Percentiles rank a stretch among this genome's conserved stretches.
Conservation (phyloP, 2,329 filamentous ascomycete species). For the Drechslerella coelobrocha region DNA sequence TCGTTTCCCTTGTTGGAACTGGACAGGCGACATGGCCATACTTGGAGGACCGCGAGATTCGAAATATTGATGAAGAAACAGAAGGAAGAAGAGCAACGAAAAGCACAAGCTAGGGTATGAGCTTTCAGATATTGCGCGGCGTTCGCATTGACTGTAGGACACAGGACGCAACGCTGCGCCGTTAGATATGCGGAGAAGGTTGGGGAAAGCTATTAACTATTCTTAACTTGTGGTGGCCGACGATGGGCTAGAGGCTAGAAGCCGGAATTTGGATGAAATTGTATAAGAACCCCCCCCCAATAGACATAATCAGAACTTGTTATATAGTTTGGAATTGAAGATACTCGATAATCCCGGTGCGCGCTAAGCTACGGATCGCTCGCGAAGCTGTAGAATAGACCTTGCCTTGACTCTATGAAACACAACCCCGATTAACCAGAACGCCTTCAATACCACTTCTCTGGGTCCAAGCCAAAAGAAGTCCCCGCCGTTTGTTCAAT, state of each 20-base stretch:
- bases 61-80: conserved; percentile 29
- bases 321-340: neutral
- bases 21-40: conserved; percentile 62
- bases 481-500: conserved; percentile 15
- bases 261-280: no score
- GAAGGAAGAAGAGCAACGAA: conserved; percentile 5
- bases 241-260: no score
- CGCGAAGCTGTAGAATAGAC: no score
- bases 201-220: no score
- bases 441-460: conserved; percentile 12
- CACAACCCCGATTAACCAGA: conserved; percentile 1
- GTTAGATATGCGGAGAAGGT: no score
- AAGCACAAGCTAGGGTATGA: conserved; percentile 1
- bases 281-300: no score
- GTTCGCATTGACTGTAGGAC: no score
- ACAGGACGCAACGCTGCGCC: no score
- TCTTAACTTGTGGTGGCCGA: no score
- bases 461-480: conserved; percentile 14
- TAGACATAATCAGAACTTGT: no score
- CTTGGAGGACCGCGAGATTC: conserved; percentile 63
- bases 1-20: conserved; percentile 63
- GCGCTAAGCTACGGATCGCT: no score
- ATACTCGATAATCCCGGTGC: no score
- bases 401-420: conserved; percentile 2
- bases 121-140: neutral